Evolutionary conservation across 2,329 filamentous ascomycete species (phyloP), one percentile per base, ranked within the genome.

Genomic region (Beauveria sp.): DNA sequence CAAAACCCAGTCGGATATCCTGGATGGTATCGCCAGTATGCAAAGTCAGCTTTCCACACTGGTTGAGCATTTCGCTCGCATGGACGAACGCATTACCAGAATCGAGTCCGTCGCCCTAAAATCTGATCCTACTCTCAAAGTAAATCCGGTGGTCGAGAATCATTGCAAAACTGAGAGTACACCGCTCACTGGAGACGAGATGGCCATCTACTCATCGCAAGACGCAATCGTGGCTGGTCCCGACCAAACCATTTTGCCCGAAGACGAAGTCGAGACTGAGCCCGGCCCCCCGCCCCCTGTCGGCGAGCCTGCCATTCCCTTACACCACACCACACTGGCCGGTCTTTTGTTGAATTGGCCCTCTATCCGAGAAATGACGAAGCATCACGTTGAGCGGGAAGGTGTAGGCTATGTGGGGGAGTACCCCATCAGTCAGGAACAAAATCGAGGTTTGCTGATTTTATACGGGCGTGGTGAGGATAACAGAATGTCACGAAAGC

Each of bases 301-400:
- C 1, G 86, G 85, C 52, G 81, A 86, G 65, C 83, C 89, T 16
- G 84, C 88, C 1, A 90, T 96, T 61, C 90, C 91, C 1, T 84
- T 87, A 30, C 90, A 96, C 66, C 93, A 98, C 70, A 96, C 91
- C 0, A 97, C 93, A 0, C 85, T 91, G n/a, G 92, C 92, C 1
- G 90, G 95, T 56, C 84, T 92, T 64, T 78, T 98, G 20, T 77
- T 98, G 30, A 80, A 83, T 52, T 92, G 89, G 86, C 82, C 82
- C 0, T 82, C 86, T 0, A 91, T 95, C 60, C 75, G 79, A 70
- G 75, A 81, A 64, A 70, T 97, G 70, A 85, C 90, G 40, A 78
- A 70, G 63, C 74, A 73, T 54, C 77, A 78, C 28, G 71, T 86
- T 60, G 73, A 78, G 24, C 71, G 70, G 2, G 77, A 81, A 58